A percentile compares a stretch with the other conserved stretches of the same genome.
phyloP scores from a whole-genome alignment of 208 protist species.

The Crithidia thermophila region DNA sequence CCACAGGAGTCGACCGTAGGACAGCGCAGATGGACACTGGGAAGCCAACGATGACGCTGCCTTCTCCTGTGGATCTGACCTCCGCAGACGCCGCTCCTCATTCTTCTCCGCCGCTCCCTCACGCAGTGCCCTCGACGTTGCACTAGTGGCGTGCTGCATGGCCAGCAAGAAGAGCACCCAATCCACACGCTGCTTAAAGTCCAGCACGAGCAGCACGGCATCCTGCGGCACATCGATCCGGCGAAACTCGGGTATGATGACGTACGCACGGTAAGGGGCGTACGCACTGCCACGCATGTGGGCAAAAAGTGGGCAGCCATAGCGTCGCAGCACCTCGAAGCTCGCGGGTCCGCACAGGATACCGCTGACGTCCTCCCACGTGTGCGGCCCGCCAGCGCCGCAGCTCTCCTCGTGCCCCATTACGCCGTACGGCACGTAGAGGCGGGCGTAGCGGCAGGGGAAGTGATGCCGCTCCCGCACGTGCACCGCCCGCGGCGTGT shows the following conservation, averaged over 20 bases:
- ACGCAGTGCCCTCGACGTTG: background rate
- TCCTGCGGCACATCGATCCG: conserved; percentile 33
- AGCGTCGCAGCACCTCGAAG: conserved; percentile 53
- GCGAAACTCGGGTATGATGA: conserved; percentile 46
- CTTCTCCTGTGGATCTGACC: too few species aligned
- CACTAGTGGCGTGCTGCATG: too few species aligned
- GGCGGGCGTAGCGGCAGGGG: conserved; percentile 35
- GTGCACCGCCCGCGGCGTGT: conserved; percentile 19
- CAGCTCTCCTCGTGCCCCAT: conserved; percentile 46
- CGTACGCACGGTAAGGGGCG: conserved; percentile 50
- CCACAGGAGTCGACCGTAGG: conserved; percentile 80
- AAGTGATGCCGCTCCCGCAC: conserved; percentile 66
- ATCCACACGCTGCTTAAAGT: conserved; percentile 57
- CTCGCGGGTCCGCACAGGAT: conserved; percentile 58
- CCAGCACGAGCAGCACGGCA: conserved; percentile 62
- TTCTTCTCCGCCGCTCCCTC: background rate
- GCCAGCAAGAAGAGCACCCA: conserved; percentile 56
- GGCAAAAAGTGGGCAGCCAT: conserved; percentile 63
- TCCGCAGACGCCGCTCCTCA: background rate
- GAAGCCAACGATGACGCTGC: background rate
- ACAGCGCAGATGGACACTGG: conserved; percentile 14
- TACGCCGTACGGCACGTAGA: conserved; percentile 51
- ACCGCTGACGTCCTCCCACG: conserved; percentile 49
- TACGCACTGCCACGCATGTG: conserved; percentile 11
- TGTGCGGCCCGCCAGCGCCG: conserved; percentile 31